Conservation (phyloP, 352 stramenopile genomes). For the Phytophthora syringae region DNA sequence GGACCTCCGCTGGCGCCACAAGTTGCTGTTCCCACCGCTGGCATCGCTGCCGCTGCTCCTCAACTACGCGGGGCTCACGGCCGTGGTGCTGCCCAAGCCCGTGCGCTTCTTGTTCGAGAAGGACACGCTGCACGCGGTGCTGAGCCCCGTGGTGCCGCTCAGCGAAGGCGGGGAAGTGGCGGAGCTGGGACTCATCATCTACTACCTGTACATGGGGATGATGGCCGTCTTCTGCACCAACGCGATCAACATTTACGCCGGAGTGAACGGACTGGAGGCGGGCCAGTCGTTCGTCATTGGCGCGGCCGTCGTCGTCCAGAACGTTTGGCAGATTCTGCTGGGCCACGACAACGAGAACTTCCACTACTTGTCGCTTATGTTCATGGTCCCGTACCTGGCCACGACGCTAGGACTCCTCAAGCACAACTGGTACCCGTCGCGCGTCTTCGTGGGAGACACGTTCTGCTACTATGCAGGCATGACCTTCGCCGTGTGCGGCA, state of each 20-base stretch:
- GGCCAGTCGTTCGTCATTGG: constrained; percentile 95
- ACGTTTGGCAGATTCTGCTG: constrained; percentile 94
- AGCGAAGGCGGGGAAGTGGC: constrained; percentile 88
- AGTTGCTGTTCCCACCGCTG: constrained; percentile 96
- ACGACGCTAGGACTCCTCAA: constrained; percentile 94
- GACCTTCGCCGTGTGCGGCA: constrained; percentile 97
- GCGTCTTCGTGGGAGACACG: constrained; percentile 99
- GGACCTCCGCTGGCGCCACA: constrained; percentile 96
- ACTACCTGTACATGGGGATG: constrained; percentile 99
- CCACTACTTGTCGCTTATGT: constrained; percentile 96
- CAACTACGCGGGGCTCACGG: constrained; percentile 96
- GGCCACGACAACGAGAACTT: constrained; percentile 85
- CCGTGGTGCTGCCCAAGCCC: constrained; percentile 93
- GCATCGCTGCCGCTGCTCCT: constrained; percentile 97
- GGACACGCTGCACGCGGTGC: constrained; percentile 55
- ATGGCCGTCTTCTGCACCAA: constrained; percentile 99
- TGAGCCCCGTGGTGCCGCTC: constrained; percentile 70
- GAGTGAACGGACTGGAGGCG: constrained; percentile 98
- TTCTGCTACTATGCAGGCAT: constrained; percentile 99
- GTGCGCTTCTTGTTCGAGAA: constrained; percentile 78
- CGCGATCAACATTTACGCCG: constrained; percentile 99
- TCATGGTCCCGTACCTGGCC: constrained; percentile 96
- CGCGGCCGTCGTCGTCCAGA: constrained; percentile 95
- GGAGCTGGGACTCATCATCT: constrained; percentile 94
- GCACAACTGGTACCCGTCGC: constrained; percentile 98